Base-by-base conservation (phyloP, 2,329 filamentous ascomycete species). In the Aspergillus sp. region DNA sequence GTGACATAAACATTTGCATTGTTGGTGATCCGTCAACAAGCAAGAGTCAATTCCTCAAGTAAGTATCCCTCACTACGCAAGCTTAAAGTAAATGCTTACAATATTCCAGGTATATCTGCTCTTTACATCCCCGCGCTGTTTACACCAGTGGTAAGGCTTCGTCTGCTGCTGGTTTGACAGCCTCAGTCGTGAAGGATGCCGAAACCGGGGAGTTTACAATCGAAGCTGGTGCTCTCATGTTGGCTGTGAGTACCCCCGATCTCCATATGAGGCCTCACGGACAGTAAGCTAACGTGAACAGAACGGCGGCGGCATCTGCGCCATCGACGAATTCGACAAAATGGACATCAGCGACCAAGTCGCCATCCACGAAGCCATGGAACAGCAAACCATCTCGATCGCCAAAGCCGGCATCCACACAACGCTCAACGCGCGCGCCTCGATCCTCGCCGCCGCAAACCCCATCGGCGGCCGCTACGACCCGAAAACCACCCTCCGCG, bases 341-440 rank as follows among this genome's bases (percentile, higher is more conserved):
- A 99, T 99, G 95, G 95, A 99, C 72, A 91, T 99, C 64, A 88
- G 83, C 56, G 95, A 99, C 76, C 95, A 99, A 80, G 95, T 99
- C 59, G 95, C 95, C 67, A 99, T 99, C 72, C 95, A 99, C 85
- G 95, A 99, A 87, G 95, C 95, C 62, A 99, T 99, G 95, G 95
- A 99, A 86, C 95, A 99, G 82, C 95, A 99, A 80, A 99, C 95
- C 5, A 99, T 99, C 68, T 97, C 93, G 8, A 99, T 99, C 72
- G 94, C 95, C 63, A 99, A 99, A 80, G 95, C 95, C 5, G 95
- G 95, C 72, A 99, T 99, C 62, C 95, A 99, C 76, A 96, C 95
- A 4, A 99, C 95, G 0, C 86, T 99, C 50, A 99, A 99, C 74
- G 95, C 95, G 2, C 88, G 95, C 59, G 97, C 95, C 0, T 95